A percentile compares a stretch with the other conserved stretches of the same genome.
Evolutionary conservation across 176 grass and related monocot species (phyloP).

Genomic region (Aegilops sharonensis): DNA sequence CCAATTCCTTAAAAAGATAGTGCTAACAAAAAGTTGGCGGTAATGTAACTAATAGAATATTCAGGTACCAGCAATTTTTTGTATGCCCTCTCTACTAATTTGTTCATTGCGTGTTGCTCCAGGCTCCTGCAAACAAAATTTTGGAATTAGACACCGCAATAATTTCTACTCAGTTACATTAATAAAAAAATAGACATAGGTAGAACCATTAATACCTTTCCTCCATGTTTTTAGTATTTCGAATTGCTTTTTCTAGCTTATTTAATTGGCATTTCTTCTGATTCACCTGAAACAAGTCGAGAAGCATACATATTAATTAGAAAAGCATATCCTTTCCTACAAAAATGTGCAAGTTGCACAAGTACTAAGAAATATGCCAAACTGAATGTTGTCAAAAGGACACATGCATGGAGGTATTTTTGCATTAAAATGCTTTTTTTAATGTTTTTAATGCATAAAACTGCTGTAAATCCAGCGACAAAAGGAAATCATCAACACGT

Average conservation of each 20-base stretch:
- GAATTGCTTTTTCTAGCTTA: conserved; percentile 55
- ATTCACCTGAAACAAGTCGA: conserved; percentile 42
- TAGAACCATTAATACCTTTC: conserved; percentile 50
- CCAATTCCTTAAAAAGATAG: background rate
- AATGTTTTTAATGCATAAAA: background rate
- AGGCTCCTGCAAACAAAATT: conserved; percentile 51
- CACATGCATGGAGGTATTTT: background rate
- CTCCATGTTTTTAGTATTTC: conserved; percentile 54
- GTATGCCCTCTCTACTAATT: conserved; percentile 63
- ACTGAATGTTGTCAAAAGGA: conserved; percentile 13
- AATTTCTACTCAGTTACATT: background rate
- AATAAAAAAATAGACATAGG: background rate
- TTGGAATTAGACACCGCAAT: conserved; percentile 19
- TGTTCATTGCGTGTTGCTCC: conserved; percentile 60
- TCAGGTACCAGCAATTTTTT: conserved; percentile 62
- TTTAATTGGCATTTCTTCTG: conserved; percentile 50
- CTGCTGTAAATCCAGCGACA: background rate
- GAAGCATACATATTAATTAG: conserved; percentile 8
- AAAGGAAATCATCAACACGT: conserved; percentile 11
- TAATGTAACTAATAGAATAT: conserved; percentile 33
- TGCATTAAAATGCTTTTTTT: background rate
- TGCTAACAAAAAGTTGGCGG: background rate
- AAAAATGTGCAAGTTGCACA: conserved; percentile 6
- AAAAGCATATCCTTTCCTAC: conserved; percentile 12
- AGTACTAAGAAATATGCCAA: conserved; percentile 2